phyloP scores from a whole-genome alignment of 805 yeast species.

The Yamadazyma ubonensis region DNA sequence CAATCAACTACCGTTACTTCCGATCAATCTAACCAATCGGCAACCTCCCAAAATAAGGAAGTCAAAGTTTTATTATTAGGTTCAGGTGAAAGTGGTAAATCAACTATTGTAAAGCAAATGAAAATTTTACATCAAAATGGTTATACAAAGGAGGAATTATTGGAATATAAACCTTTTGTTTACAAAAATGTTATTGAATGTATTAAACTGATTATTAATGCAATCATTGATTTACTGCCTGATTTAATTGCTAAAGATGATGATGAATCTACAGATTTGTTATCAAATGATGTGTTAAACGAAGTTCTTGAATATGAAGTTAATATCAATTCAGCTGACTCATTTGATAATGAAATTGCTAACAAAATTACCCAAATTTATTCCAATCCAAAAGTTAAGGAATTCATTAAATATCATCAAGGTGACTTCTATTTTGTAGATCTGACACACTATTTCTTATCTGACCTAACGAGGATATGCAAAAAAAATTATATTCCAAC shows the following conservation, averaged over 20 bases:
- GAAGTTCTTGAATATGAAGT: conserved; percentile 46
- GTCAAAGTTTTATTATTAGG: conserved; percentile 78
- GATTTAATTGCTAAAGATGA: conserved; percentile 24
- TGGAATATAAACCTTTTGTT: conserved; percentile 75
- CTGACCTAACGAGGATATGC: conserved; percentile 62
- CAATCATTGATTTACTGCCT: conserved; percentile 54
- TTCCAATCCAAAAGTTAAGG: conserved; percentile 54
- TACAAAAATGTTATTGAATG: conserved; percentile 76
- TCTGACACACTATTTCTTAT: conserved; percentile 76
- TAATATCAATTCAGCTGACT: conserved; percentile 52
- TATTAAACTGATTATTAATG: conserved; percentile 66
- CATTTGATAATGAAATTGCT: conserved; percentile 52
- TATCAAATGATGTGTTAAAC: conserved; percentile 41
- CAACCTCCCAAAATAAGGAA: conserved; percentile 33
- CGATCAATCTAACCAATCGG: neutral
- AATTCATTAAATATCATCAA: conserved; percentile 56
- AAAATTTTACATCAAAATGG: conserved; percentile 75
- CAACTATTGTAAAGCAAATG: conserved; percentile 80
- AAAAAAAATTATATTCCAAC: conserved; percentile 64
- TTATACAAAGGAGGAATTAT: conserved; percentile 65
- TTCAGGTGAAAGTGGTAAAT: conserved; percentile 85
- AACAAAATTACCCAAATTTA: conserved; percentile 52
- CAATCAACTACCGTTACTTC: neutral
- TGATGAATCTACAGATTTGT: conserved; percentile 12
- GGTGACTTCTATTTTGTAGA: conserved; percentile 81